Percentiles rank a stretch among this genome's conserved stretches.
These are phyloP conservation scores for Backusella liffmaniae DNA, from an alignment of 192 early-diverging fungal species.

Conservation along the genomic window DNA sequence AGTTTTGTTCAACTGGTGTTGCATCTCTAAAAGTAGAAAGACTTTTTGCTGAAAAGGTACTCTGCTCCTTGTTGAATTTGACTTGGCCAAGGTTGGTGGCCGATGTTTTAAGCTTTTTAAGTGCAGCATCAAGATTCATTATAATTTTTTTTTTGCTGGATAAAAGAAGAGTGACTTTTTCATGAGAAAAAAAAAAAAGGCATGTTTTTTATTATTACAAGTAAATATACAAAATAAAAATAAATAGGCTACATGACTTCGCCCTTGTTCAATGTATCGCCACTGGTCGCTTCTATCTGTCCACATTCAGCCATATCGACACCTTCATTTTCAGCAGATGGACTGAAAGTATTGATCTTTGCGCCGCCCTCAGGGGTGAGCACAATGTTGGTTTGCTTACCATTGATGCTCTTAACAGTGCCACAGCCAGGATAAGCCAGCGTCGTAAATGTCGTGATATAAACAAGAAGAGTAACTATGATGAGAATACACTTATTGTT, in stretches of 20 bases:
- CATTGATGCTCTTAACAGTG: neutral
- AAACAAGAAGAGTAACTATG: neutral
- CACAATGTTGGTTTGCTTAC: neutral
- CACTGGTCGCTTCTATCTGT: neutral
- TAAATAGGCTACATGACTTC: neutral
- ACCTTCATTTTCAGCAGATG: neutral
- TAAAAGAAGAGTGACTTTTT: neutral
- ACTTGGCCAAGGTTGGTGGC: neutral
- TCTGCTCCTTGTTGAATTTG: neutral
- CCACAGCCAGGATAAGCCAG: neutral
- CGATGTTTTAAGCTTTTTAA: neutral
- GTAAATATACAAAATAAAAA: neutral
- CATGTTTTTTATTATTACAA: too few relatives aligned
- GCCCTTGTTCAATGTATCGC: neutral
- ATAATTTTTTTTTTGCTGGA: neutral
- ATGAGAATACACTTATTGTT: neutral
- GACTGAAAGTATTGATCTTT: neutral
- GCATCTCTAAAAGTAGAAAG: neutral
- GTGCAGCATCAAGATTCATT: neutral
- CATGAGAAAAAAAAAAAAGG: too few relatives aligned
- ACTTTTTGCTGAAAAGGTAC: too few relatives aligned
- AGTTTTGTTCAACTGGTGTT: neutral
- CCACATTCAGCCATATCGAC: neutral
- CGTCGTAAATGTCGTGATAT: neutral
- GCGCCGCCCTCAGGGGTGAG: neutral